Conservation (phyloP, 352 stramenopile species). For the Paralagenidium karlingii region DNA sequence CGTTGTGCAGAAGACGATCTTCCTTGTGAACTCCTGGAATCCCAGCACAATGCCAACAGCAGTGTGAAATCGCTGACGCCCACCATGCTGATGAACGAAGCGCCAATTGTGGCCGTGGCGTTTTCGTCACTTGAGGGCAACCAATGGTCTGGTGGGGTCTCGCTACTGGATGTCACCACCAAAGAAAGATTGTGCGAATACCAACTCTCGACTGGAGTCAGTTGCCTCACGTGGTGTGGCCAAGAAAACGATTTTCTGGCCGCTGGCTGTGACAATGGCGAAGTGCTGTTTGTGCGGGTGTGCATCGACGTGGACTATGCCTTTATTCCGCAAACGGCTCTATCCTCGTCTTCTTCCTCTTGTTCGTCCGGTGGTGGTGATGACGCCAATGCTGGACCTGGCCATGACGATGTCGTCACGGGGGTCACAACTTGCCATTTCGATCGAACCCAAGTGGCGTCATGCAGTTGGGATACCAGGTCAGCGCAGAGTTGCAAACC, state of each 20-base stretch:
- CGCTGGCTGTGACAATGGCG: constrained; percentile 59
- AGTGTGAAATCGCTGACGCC: neutral
- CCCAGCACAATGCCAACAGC: constrained; percentile 3
- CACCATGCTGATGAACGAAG: constrained; percentile 9
- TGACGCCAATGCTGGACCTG: constrained; percentile 6
- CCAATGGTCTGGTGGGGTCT: constrained; percentile 48
- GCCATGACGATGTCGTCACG: constrained; percentile 65
- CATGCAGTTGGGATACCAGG: constrained; percentile 46
- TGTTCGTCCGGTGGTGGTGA: constrained; percentile 2
- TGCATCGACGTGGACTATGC: constrained; percentile 18
- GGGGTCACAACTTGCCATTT: constrained; percentile 26
- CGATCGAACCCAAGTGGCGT: constrained; percentile 30
- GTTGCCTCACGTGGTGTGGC: constrained; percentile 37
- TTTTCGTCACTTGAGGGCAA: constrained; percentile 66
- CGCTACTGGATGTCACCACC: constrained; percentile 25
- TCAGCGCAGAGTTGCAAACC: too few relatives aligned
- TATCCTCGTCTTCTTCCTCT: constrained; percentile 4
- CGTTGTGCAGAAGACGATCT: too few relatives aligned
- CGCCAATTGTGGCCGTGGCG: constrained; percentile 40
- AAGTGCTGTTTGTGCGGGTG: constrained; percentile 34
- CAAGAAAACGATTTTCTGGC: constrained; percentile 30
- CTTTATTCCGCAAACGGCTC: constrained; percentile 21
- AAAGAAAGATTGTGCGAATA: constrained; percentile 27
- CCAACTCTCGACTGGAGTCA: constrained; percentile 30
- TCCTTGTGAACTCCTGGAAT: too few relatives aligned